Base-by-base conservation (phyloP, 352 stramenopile genomes). In the Phytophthora pseudosyringae region DNA sequence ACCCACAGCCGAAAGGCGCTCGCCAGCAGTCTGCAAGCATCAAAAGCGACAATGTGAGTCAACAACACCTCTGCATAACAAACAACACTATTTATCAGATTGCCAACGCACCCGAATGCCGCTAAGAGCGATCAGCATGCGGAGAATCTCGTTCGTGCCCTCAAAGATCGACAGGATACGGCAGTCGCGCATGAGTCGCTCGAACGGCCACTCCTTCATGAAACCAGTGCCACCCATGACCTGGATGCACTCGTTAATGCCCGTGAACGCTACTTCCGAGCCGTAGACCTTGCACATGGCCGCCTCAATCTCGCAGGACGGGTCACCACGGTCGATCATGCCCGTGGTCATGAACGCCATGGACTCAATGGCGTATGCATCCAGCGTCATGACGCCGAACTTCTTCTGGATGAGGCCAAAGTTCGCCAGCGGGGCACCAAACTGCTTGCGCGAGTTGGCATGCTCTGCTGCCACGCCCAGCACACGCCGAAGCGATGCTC, bases 151-250 rank as follows among this genome's bases (percentile, higher is more conserved):
- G 61, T 91, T 96, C 29, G 92, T 97, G 73, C 92, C 92, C 68
- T 97, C 91, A 43, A 97, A 97, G 57, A 98, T 97, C 12, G 84
- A 92, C 46, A 96, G 67, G 43, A 98, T 97, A 35, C 92, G 92
- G 63, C 78, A 92, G 71, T 98, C 92, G 48, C 92, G 83, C 86
- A 97, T 96, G 60, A 91, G 86, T 50, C 89, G 91, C 78, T 98
- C 92, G 45, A 97, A 95, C 6, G 87, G 88, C 78, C 88, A 97
- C 57, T 98, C 91, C 64, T 92, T 95, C 87, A 97, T 97, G 73
- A 97, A 97, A 26, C 91, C 91, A 31, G 86, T 91, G 54, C 89
- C 89, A 28, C 89, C 89, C 83, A 95, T 91, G 61, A 97, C 78
- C 67, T 97, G 87, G 49, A 97, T 94, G 55, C 83, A 87, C 68